Evolutionary conservation across 441 rosid genomes (phyloP).

Genomic region (Arabidopsis hybrid): DNA sequence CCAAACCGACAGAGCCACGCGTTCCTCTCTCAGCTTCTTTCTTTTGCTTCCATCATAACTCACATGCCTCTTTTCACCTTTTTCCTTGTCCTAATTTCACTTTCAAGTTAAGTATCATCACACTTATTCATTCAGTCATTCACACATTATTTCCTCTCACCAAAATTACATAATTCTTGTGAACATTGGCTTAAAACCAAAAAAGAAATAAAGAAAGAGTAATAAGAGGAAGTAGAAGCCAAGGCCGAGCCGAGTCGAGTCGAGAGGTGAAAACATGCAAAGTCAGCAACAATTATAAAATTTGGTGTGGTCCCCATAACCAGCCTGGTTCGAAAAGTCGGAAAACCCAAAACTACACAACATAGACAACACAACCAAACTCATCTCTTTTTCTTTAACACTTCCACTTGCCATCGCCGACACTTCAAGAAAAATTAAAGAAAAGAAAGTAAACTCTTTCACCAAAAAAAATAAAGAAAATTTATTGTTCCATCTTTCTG

Average conservation of each 20-base stretch:
- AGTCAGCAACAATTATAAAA: slow-evolving; percentile 31
- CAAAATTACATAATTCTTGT: slow-evolving; percentile 9
- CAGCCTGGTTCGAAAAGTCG: slow-evolving; percentile 44
- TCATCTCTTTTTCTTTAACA: slow-evolving; percentile 25
- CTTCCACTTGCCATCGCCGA: slow-evolving; percentile 45
- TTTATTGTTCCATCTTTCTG: slow-evolving; percentile 30
- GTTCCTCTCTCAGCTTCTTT: slow-evolving; percentile 35
- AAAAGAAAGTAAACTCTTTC: slow-evolving; percentile 37
- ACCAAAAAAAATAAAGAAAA: neutral
- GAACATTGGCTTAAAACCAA: too few species aligned
- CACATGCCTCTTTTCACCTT: neutral
- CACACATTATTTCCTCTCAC: slow-evolving; percentile 1
- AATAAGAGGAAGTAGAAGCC: neutral
- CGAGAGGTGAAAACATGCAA: neutral
- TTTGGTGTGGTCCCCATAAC: slow-evolving; percentile 37
- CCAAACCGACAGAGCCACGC: slow-evolving; percentile 57
- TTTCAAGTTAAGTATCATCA: slow-evolving; percentile 40
- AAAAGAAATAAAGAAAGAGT: neutral
- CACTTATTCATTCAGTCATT: too few species aligned
- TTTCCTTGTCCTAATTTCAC: slow-evolving; percentile 33
- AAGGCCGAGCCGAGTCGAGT: slow-evolving; percentile 13
- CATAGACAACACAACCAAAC: slow-evolving; percentile 41
- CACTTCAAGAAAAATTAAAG: slow-evolving; percentile 24
- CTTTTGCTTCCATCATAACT: slow-evolving; percentile 32
- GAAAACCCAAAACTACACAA: slow-evolving; percentile 34